Evolutionary conservation across 179 eudicot genomes (phyloP).

Genomic region (Amaranthus tricolor): DNA sequence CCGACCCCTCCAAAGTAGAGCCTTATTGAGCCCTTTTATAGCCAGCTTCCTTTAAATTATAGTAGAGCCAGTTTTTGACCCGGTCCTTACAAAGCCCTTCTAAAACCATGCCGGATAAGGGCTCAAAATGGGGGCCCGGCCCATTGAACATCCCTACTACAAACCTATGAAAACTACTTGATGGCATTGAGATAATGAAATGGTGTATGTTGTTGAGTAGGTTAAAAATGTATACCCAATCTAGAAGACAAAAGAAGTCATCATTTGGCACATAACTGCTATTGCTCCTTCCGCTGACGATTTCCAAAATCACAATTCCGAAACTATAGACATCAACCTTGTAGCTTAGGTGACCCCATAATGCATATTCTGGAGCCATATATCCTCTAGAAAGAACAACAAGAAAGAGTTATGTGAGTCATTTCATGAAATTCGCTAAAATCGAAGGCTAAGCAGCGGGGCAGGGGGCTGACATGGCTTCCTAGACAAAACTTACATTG

Average conservation of each 20-base stretch:
- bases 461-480: no score
- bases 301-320: constrained; percentile 35
- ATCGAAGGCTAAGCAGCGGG: neutral
- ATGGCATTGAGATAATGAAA: no score
- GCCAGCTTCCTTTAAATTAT: no score
- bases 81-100: no score
- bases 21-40: no score
- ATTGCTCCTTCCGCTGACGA: constrained; percentile 37
- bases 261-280: constrained; percentile 27
- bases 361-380: constrained; percentile 41
- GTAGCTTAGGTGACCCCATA: constrained; percentile 39
- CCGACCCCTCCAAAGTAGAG: no score
- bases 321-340: constrained; percentile 38
- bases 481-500: constrained; percentile 43
- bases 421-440: neutral
- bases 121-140: no score
- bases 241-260: constrained; percentile 36
- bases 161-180: no score
- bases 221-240: constrained; percentile 29
- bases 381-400: constrained; percentile 28
- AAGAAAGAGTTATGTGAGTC: neutral
- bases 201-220: neutral
- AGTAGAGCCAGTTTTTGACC: no score
- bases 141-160: no score
- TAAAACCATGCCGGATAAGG: no score